phyloP scores from a whole-genome alignment of 2,329 filamentous ascomycete genomes.

The Cyclaneusma minus region DNA sequence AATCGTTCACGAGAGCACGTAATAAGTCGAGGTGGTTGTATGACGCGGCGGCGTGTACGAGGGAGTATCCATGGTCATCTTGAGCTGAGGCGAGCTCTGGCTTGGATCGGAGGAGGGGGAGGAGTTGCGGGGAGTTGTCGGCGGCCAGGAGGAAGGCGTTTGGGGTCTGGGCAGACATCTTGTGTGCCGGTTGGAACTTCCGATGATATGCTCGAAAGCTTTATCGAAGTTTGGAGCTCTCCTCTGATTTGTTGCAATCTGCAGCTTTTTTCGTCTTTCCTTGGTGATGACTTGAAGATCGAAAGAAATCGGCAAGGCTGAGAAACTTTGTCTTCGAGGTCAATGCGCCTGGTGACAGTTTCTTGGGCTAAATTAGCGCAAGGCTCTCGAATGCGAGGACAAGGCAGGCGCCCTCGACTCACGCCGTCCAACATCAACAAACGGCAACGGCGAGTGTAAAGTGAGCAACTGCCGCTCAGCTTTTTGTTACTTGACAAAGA shows the following conservation, averaged over 20 bases:
- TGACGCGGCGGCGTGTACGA: conserved; percentile 83
- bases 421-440: conserved; percentile 2
- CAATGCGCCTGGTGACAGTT: too few species aligned
- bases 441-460: background rate
- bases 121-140: conserved; percentile 60
- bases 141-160: conserved; percentile 68
- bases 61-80: conserved; percentile 86
- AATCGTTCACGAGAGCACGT: conserved; percentile 57
- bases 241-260: conserved; percentile 1
- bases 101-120: conserved; percentile 58
- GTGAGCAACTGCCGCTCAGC: background rate
- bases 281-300: conserved; percentile 1
- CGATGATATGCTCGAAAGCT: too few species aligned
- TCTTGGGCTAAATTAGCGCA: too few species aligned
- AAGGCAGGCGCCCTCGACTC: conserved; percentile 1
- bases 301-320: conserved; percentile 7
- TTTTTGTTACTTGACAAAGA: too few species aligned
- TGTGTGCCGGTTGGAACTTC: too few species aligned
- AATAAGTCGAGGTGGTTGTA: conserved; percentile 80
- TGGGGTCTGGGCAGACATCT: conserved; percentile 17
- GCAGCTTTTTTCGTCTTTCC: background rate
- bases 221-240: too few species aligned
- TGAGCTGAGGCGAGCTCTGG: conserved; percentile 64
- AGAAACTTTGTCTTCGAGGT: conserved; percentile 23
- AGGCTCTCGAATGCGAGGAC: too few species aligned